Conservation (phyloP, 2,329 filamentous ascomycete genomes). For the Remersonia thermophila region DNA sequence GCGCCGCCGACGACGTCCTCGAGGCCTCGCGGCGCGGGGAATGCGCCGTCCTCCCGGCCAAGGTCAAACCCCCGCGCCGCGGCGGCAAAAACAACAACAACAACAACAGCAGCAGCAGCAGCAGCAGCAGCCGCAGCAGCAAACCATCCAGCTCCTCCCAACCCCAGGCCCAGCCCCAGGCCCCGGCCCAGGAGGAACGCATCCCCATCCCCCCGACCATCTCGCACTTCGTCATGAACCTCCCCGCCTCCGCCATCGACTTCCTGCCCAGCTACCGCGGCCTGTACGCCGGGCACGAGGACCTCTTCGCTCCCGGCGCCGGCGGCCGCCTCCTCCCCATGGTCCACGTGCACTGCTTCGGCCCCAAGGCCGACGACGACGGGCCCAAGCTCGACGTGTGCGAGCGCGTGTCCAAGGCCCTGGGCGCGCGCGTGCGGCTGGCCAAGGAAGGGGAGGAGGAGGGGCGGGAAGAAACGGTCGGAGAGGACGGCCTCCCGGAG, state of each 20-base stretch:
- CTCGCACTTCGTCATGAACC: constrained; percentile 96
- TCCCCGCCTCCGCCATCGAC: constrained; percentile 76
- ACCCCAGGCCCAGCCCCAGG: constrained; percentile 1
- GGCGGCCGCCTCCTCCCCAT: constrained; percentile 54
- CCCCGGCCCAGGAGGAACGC: constrained; percentile 18
- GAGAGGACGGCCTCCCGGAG: constrained; percentile 35
- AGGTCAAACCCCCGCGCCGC: constrained; percentile 15
- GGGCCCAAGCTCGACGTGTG: constrained; percentile 52
- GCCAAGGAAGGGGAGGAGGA: constrained; percentile 19
- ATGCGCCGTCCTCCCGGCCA: constrained; percentile 40
- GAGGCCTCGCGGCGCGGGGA: constrained; percentile 38
- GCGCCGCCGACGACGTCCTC: constrained; percentile 50
- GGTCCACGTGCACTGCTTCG: constrained; percentile 92
- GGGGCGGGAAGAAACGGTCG: constrained; percentile 29
- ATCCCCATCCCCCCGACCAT: constrained; percentile 59
- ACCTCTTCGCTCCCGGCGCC: constrained; percentile 52
- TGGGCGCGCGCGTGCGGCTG: constrained; percentile 44
- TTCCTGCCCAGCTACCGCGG: constrained; percentile 70
- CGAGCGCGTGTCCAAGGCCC: constrained; percentile 48
- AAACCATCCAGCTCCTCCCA: constrained; percentile 17
- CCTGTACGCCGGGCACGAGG: constrained; percentile 60
- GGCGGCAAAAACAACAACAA: neutral
- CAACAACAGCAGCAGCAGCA: neutral
- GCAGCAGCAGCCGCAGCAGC: constrained; percentile 19
- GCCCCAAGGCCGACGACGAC: constrained; percentile 66